Base-by-base conservation (phyloP, 495 filamentous ascomycete genomes). In the Parathielavia appendiculata region DNA sequence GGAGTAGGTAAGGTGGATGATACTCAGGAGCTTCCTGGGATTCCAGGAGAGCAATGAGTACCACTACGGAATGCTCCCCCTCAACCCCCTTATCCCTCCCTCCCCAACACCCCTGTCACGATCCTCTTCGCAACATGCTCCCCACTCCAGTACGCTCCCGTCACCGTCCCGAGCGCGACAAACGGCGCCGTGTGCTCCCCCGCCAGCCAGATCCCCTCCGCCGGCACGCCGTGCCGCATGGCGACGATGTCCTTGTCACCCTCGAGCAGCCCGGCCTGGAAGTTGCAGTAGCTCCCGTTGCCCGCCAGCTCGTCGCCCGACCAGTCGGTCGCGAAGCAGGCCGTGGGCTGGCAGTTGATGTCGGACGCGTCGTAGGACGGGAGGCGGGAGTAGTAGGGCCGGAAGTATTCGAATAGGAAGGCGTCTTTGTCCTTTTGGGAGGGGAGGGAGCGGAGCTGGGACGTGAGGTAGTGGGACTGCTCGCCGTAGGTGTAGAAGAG, bases 131-230 rank as follows among this genome's bases (percentile, higher is more conserved):
- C 92, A 35, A 89, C 88, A 7, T 79, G 79, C 73, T 97, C 89
- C 1, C 92, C 92, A 69, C 89, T 91, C 91, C 90, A 95, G 60
- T 90, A 97, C 12, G 92, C 92, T 2, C 92, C 92, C 3, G 90
- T 92, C 12, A 84, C 87, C 9, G 91, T 96, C 1, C 92, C 92
- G 51, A 95, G 69, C 16, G 88, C 90, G 19, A 92, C 83, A 71
- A 96, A 95, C 30, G 92, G 92, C 26, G 90, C 84, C 30, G 92
- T 96, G 73, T 97, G 93, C 71, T 98, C 92, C 0, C 92, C 92
- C 1, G 92, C 93, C 63, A 97, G 82, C 92, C 92, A 98, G 5
- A 97, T 62, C 1, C 86, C 83, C 17, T 88, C 77, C 13, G 81
- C 83, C 5, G 82, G 78, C 44, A 88, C 72, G 3, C 91, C 92